These are phyloP conservation scores for Ceratobasidium sp. DNA, from an alignment of 1,284 basidiomycete species.

Conservation along the genomic window DNA sequence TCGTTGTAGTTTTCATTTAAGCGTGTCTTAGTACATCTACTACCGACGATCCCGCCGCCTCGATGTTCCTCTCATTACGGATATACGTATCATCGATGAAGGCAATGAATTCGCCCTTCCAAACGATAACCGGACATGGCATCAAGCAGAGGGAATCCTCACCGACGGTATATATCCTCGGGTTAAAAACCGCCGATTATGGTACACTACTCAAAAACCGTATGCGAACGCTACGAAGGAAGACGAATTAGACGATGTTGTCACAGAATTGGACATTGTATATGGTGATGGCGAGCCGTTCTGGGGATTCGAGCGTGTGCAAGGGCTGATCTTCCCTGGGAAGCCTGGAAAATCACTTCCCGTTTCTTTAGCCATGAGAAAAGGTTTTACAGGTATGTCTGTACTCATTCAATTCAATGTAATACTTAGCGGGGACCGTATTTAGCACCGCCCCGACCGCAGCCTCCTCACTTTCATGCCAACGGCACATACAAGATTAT, in stretches of 20 bases:
- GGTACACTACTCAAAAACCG: constrained; percentile 78
- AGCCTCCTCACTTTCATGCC: constrained; percentile 80
- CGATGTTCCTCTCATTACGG: constrained; percentile 65
- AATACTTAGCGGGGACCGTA: neutral
- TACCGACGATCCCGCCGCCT: constrained; percentile 84
- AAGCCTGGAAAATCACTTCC: constrained; percentile 32
- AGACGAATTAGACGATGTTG: constrained; percentile 65
- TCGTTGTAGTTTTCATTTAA: neutral
- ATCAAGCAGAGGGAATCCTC: constrained; percentile 65
- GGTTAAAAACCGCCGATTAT: constrained; percentile 69
- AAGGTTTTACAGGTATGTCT: constrained; percentile 31
- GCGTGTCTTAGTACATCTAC: constrained; percentile 69
- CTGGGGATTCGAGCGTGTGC: constrained; percentile 70
- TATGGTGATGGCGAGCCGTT: constrained; percentile 82
- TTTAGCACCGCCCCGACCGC: constrained; percentile 72
- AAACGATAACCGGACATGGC: constrained; percentile 61
- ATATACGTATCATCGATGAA: constrained; percentile 54
- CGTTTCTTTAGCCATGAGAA: constrained; percentile 30
- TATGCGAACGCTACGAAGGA: constrained; percentile 65
- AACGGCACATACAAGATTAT: constrained; percentile 88
- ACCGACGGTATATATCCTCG: constrained; percentile 62
- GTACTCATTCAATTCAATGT: no score
- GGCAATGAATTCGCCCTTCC: constrained; percentile 59
- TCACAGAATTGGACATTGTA: constrained; percentile 89
- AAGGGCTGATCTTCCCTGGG: constrained; percentile 29